phyloP scores from a whole-genome alignment of 2,329 filamentous ascomycete genomes.

The Phyllosticta citrichinensis region DNA sequence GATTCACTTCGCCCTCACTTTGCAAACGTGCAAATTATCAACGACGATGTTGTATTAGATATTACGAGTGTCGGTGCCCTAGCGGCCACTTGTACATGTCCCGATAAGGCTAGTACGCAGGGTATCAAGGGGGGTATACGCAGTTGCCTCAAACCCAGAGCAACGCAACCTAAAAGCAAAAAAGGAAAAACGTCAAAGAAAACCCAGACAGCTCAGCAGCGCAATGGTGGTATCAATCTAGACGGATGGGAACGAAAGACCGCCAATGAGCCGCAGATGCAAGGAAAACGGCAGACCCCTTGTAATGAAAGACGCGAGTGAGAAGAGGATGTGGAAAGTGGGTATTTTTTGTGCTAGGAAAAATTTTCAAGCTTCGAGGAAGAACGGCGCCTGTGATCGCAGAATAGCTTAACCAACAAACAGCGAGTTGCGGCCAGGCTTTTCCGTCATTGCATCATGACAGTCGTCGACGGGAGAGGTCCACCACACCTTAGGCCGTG shows the following conservation, averaged over 20 bases:
- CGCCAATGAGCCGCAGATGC: slow-evolving; percentile 25
- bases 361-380: slow-evolving; percentile 20
- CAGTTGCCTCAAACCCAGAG: slow-evolving; percentile 19
- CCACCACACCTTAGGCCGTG: slow-evolving; percentile 34
- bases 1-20: background rate
- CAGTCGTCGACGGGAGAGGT: slow-evolving; percentile 27
- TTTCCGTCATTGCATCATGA: slow-evolving; percentile 35
- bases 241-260: slow-evolving; percentile 10
- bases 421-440: slow-evolving; percentile 29
- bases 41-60: slow-evolving; percentile 9
- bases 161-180: slow-evolving; percentile 21
- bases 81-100: slow-evolving; percentile 11
- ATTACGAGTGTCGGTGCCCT: slow-evolving; percentile 12
- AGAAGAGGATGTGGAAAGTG: slow-evolving; percentile 20
- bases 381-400: slow-evolving; percentile 13
- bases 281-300: slow-evolving; percentile 23
- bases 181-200: slow-evolving; percentile 6
- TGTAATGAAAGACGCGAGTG: slow-evolving; percentile 19
- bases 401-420: slow-evolving; percentile 27
- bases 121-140: slow-evolving; percentile 12
- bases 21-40: background rate
- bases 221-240: slow-evolving; percentile 11
- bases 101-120: slow-evolving; percentile 12
- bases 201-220: slow-evolving; percentile 15
- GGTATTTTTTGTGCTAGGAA: slow-evolving; percentile 20